Percentiles rank a stretch among this genome's conserved stretches.
These are phyloP conservation scores for Phytophthora melonis DNA, from an alignment of 352 stramenopile genomes.

Conservation along the genomic window DNA sequence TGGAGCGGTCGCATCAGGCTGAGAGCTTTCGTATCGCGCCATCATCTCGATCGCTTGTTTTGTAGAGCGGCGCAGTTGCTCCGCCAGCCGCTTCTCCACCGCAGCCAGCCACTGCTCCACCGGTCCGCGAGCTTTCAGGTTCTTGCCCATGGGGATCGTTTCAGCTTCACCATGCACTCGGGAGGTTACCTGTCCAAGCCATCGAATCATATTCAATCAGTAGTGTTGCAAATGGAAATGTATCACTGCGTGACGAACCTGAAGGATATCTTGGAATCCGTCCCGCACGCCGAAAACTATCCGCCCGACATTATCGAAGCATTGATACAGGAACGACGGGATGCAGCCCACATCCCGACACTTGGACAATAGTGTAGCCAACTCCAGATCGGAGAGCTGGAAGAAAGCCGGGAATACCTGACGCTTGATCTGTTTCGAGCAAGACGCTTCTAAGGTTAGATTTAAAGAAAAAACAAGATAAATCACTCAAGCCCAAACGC, in stretches of 20 bases:
- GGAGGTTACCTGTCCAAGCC: conserved; percentile 41
- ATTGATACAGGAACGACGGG: conserved; percentile 66
- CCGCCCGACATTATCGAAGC: conserved; percentile 72
- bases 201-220: neutral
- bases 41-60: conserved; percentile 53
- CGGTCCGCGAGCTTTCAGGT: conserved; percentile 75
- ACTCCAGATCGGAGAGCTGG: conserved; percentile 67
- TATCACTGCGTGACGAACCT: conserved; percentile 10
- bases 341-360: conserved; percentile 56
- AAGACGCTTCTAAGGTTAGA: neutral
- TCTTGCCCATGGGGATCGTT: conserved; percentile 71
- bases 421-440: conserved; percentile 51
- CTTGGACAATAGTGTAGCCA: conserved; percentile 61
- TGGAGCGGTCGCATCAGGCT: neutral
- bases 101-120: conserved; percentile 73
- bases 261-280: conserved; percentile 69
- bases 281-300: conserved; percentile 71
- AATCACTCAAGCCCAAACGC: neutral
- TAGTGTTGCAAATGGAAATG: neutral
- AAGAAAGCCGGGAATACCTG: conserved; percentile 73
- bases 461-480: neutral
- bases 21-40: conserved; percentile 8
- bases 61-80: conserved; percentile 63
- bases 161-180: conserved; percentile 52
- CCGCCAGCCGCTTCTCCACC: conserved; percentile 64